phyloP scores from a whole-genome alignment of 225 moss, liverwort and hornwort genomes.

The Climacium dendroides region DNA sequence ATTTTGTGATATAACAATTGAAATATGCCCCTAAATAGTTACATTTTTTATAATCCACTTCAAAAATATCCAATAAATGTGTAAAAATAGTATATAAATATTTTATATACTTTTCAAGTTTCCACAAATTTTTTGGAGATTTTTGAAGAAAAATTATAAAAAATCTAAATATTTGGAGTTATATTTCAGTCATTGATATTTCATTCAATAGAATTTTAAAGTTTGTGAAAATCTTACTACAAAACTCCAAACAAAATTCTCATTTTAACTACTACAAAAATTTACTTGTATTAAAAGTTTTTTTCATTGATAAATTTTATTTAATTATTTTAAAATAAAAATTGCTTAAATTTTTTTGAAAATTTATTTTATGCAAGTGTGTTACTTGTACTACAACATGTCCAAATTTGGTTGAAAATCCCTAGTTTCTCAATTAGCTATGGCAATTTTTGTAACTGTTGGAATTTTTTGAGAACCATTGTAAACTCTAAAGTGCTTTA shows the following conservation, averaged over 20 bases:
- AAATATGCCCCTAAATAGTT: not conserved
- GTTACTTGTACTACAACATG: not conserved
- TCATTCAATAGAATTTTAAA: not conserved
- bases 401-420: not conserved
- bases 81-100: not conserved
- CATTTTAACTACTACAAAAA: not conserved
- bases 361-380: not conserved
- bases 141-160: not conserved
- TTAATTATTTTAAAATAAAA: too few species aligned
- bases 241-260: not conserved
- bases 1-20: too few species aligned
- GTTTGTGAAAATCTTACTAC: not conserved
- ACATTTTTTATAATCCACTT: not conserved
- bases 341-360: too few species aligned
- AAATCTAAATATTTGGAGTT: not conserved
- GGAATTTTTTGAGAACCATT: not conserved
- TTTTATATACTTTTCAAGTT: not conserved
- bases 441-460: not conserved
- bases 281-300: not conserved
- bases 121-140: rapidly evolving
- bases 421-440: not conserved
- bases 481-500: not conserved
- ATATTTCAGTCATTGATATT: not conserved
- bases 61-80: too few species aligned
- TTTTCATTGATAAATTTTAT: not conserved